Conservation (phyloP, 1,139 yeast genomes). For the Yamadazyma diospyri region DNA sequence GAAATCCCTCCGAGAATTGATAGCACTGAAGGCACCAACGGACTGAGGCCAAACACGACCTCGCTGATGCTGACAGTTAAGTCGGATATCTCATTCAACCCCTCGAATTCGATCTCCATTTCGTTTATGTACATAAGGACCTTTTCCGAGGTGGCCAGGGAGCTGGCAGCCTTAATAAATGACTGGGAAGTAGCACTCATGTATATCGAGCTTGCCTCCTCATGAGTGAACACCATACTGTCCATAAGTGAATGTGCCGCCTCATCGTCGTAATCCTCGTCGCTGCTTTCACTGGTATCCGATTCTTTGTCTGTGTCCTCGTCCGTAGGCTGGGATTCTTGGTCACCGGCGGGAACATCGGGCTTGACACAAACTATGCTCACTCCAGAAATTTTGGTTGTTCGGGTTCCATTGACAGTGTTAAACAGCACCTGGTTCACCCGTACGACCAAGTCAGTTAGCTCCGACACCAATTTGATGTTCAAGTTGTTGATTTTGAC, state of each 20-base stretch:
- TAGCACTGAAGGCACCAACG: conserved; percentile 32
- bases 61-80: conserved; percentile 44
- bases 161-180: conserved; percentile 20
- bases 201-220: conserved; percentile 69
- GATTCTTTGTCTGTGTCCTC: conserved; percentile 8
- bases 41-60: conserved; percentile 41
- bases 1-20: conserved; percentile 32
- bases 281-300: conserved; percentile 9
- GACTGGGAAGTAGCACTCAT: conserved; percentile 72
- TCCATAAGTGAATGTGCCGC: conserved; percentile 44
- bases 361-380: conserved; percentile 37
- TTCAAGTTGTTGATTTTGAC: conserved; percentile 43
- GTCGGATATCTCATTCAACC: conserved; percentile 46
- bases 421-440: conserved; percentile 38
- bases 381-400: conserved; percentile 37
- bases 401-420: conserved; percentile 48
- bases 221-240: conserved; percentile 65
- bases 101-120: conserved; percentile 45
- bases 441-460: conserved; percentile 41
- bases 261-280: conserved; percentile 12
- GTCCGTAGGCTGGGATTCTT: conserved; percentile 2
- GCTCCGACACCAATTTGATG: conserved; percentile 50
- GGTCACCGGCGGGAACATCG: conserved; percentile 29
- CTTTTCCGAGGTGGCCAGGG: conserved; percentile 9
- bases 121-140: conserved; percentile 31